Percentiles rank a stretch among this genome's conserved stretches.
These are phyloP conservation scores for Cicer cuneatum DNA, from an alignment of 306 rosid genomes.

Conservation along the genomic window DNA sequence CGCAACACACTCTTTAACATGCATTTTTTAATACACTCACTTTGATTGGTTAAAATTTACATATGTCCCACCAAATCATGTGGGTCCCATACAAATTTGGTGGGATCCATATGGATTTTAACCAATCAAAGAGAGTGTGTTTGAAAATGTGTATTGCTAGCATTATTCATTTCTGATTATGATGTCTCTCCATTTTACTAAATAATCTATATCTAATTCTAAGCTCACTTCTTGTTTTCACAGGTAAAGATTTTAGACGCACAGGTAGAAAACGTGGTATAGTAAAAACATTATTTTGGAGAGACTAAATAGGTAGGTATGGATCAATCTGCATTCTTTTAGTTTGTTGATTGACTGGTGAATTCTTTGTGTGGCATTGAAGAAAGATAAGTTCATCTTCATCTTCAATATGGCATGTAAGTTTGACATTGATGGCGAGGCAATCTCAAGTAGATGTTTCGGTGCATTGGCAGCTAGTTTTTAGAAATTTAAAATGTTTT, in stretches of 20 bases:
- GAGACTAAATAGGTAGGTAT: constrained; percentile 33
- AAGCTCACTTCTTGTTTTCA: constrained; percentile 30
- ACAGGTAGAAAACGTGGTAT: constrained; percentile 38
- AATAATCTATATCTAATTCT: constrained; percentile 20
- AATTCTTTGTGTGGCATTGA: constrained; percentile 31
- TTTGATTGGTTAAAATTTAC: too few relatives aligned
- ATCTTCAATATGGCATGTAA: constrained; percentile 11
- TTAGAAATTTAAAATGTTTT: neutral
- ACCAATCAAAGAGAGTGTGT: too few relatives aligned
- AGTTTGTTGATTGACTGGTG: constrained; percentile 19
- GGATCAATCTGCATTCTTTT: constrained; percentile 30
- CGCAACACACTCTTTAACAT: too few relatives aligned
- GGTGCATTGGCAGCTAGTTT: constrained; percentile 10
- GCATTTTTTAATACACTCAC: too few relatives aligned
- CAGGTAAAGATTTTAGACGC: constrained; percentile 45
- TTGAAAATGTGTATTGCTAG: too few relatives aligned
- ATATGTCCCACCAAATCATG: too few relatives aligned
- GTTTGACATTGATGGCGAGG: constrained; percentile 45
- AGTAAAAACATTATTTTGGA: constrained; percentile 45
- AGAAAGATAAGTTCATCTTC: constrained; percentile 29
- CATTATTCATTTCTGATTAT: neutral
- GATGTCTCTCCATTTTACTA: constrained; percentile 16
- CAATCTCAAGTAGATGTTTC: neutral
- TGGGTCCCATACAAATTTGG: too few relatives aligned
- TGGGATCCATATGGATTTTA: too few relatives aligned